These are phyloP conservation scores for Tylopilus rubrobrunneus DNA, from an alignment of 768 basidiomycete genomes.

Conservation along the genomic window DNA sequence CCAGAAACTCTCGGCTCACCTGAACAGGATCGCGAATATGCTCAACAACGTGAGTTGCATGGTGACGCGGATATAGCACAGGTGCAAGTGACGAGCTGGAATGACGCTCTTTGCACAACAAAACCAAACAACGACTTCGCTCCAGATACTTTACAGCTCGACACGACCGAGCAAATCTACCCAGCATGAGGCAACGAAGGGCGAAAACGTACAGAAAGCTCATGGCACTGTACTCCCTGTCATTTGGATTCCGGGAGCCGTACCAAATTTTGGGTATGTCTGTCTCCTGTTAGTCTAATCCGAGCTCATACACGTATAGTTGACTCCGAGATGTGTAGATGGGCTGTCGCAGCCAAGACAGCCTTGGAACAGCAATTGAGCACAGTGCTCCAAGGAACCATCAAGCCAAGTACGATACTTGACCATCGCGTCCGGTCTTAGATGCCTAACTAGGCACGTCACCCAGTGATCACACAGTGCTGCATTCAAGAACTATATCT, in stretches of 20 bases:
- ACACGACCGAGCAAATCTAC: not conserved
- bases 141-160: not conserved
- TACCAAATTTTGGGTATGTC: conserved; percentile 84
- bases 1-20: conserved; percentile 2
- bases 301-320: conserved; percentile 43
- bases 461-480: conserved; percentile 97
- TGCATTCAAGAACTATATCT: conserved; percentile 93
- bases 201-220: conserved; percentile 93
- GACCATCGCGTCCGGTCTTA: conserved; percentile 4
- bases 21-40: conserved; percentile 9
- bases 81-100: not conserved
- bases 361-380: conserved; percentile 75
- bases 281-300: not conserved
- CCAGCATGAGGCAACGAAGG: conserved; percentile 86
- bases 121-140: conserved; percentile 21
- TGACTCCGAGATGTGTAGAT: conserved; percentile 79
- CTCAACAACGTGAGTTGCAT: conserved; percentile 16
- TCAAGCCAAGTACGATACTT: conserved; percentile 79
- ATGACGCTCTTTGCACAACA: conserved; percentile 17
- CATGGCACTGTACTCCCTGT: conserved; percentile 83
- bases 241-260: conserved; percentile 89
- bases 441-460: conserved; percentile 39
- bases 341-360: conserved; percentile 61
- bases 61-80: not conserved
- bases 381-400: conserved; percentile 76